phyloP scores from a whole-genome alignment of 2,329 filamentous ascomycete genomes.

The Penicillium sp. region DNA sequence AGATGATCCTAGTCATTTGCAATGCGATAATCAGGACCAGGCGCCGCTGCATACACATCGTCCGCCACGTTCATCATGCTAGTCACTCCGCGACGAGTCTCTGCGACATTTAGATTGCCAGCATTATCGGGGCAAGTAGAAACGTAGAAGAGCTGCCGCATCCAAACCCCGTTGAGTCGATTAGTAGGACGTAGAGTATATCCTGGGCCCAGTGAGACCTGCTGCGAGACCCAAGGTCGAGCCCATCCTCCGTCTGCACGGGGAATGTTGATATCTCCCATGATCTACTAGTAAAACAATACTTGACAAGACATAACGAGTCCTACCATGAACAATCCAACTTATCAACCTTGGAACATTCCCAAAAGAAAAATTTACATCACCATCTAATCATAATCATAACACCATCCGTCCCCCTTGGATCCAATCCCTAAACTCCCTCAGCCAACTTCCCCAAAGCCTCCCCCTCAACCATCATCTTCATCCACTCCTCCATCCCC shows the following conservation, averaged over 20 bases:
- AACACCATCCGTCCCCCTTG: no score
- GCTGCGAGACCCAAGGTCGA: neutral
- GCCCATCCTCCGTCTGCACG: neutral
- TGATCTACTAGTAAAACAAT: no score
- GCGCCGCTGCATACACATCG: neutral
- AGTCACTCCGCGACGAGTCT: neutral
- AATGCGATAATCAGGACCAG: neutral
- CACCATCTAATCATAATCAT: no score
- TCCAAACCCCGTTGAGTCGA: neutral
- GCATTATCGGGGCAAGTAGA: neutral
- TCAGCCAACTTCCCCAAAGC: constrained; percentile 47
- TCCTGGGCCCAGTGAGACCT: neutral
- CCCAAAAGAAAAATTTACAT: no score
- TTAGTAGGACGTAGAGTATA: neutral
- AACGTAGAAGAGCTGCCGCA: neutral
- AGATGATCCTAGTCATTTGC: no score
- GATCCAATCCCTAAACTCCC: constrained; percentile 18
- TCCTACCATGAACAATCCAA: no score
- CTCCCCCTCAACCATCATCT: constrained; percentile 55
- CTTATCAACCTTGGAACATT: no score
- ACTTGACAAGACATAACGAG: no score
- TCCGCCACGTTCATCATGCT: neutral
- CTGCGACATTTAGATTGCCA: neutral
- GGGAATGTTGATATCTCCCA: neutral
- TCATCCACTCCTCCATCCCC: constrained; percentile 53